Conservation (phyloP, 1,284 basidiomycete genomes). For the Cryptococcus sp. region DNA sequence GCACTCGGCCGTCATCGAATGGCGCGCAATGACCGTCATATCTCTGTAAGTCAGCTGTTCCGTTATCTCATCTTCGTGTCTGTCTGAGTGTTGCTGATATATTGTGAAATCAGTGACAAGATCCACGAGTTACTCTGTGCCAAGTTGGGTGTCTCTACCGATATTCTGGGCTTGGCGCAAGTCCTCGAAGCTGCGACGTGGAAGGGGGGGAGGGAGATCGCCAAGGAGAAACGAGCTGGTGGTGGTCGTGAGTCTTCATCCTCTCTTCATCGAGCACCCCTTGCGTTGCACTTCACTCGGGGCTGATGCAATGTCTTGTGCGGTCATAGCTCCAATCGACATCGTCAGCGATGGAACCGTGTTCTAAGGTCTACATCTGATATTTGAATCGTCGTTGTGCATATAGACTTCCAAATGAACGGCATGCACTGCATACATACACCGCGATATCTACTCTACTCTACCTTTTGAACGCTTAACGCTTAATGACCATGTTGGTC, state of each 20-base stretch:
- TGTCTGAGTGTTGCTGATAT: background rate
- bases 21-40: slow-evolving; percentile 92
- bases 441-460: background rate
- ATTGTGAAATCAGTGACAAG: slow-evolving; percentile 64
- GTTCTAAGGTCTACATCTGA: slow-evolving; percentile 16
- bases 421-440: background rate
- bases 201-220: slow-evolving; percentile 92
- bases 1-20: slow-evolving; percentile 91
- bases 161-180: slow-evolving; percentile 68
- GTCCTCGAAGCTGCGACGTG: slow-evolving; percentile 92
- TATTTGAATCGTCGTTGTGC: too few species aligned
- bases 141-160: slow-evolving; percentile 59
- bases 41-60: slow-evolving; percentile 66
- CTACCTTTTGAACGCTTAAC: background rate
- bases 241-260: slow-evolving; percentile 59
- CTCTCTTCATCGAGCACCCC: background rate
- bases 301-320: background rate
- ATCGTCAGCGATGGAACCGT: slow-evolving; percentile 43
- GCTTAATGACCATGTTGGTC: slow-evolving; percentile 63
- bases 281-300: background rate
- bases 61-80: background rate
- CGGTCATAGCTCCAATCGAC: slow-evolving; percentile 33
- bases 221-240: slow-evolving; percentile 72
- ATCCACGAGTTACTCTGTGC: slow-evolving; percentile 71
- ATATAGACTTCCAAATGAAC: too few species aligned